Percentiles rank a stretch among this genome's conserved stretches.
Evolutionary conservation across 2,329 filamentous ascomycete species (phyloP).

Genomic region (Lithohypha guttulata): DNA sequence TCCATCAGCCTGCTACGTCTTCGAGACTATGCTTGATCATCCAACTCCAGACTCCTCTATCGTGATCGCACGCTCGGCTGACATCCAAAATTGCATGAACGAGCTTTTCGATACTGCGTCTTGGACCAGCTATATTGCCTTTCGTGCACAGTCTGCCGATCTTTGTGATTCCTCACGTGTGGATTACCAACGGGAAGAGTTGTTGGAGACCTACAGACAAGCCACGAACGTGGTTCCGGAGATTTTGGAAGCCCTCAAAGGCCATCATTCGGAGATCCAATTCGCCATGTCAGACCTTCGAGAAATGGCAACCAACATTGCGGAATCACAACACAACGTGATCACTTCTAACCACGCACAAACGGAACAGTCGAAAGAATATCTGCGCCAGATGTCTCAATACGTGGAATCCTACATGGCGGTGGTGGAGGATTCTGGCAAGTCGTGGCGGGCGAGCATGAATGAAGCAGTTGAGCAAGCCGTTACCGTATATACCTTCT

Average conservation of each 20-base stretch:
- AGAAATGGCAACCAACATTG: not conserved
- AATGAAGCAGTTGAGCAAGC: not conserved
- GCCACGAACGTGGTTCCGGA: constrained; percentile 5
- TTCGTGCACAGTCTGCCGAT: constrained; percentile 5
- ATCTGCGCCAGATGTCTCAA: not conserved
- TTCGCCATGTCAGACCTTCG: not conserved
- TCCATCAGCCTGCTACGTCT: constrained; percentile 4
- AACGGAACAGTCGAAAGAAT: not conserved
- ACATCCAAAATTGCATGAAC: constrained; percentile 4
- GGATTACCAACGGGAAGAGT: constrained; percentile 8
- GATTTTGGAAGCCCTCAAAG: constrained; percentile 6
- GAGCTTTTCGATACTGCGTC: constrained; percentile 1
- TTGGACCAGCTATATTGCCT: constrained; percentile 7
- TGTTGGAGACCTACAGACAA: constrained; percentile 5
- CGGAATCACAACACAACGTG: not conserved
- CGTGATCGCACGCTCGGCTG: not conserved
- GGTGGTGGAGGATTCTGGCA: constrained; percentile 46
- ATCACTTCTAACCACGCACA: constrained; percentile 1
- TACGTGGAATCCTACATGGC: constrained; percentile 33
- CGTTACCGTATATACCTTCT: too few relatives aligned
- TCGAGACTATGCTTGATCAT: constrained; percentile 4
- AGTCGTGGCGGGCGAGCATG: constrained; percentile 34
- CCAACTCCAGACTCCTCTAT: not conserved
- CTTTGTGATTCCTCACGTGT: constrained; percentile 8
- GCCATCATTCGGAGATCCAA: constrained; percentile 1